These are phyloP conservation scores for Periconia sp. DNA, from an alignment of 2,329 filamentous ascomycete species.

Conservation along the genomic window DNA sequence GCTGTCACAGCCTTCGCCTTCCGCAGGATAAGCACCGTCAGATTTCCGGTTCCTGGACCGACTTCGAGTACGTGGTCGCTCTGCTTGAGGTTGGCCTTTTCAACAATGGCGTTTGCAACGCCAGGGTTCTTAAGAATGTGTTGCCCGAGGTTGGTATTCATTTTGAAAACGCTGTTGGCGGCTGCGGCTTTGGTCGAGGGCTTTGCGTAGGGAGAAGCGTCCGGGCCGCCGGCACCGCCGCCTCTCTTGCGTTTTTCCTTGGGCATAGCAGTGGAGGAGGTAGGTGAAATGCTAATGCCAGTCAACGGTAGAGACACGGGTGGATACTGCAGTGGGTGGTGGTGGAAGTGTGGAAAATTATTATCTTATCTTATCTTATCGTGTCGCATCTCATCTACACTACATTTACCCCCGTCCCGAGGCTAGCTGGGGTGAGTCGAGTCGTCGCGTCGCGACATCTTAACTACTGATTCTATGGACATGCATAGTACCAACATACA, in stretches of 20 bases:
- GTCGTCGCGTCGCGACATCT: background rate
- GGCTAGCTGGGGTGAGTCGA: background rate
- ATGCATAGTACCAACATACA: too few relatives aligned
- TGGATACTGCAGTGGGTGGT: background rate
- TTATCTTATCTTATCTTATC: background rate
- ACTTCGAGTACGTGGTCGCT: slow-evolving; percentile 88
- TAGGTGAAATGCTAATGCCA: too few relatives aligned
- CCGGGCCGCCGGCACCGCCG: slow-evolving; percentile 25
- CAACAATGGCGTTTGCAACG: slow-evolving; percentile 77
- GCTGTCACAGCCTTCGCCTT: slow-evolving; percentile 81
- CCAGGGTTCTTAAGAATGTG: slow-evolving; percentile 93
- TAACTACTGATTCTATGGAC: too few relatives aligned
- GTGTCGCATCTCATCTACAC: background rate
- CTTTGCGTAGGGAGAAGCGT: slow-evolving; percentile 49
- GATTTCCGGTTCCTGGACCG: slow-evolving; percentile 83
- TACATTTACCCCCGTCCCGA: background rate
- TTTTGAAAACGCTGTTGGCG: slow-evolving; percentile 90
- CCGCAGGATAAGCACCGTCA: slow-evolving; percentile 87
- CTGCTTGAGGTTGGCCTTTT: slow-evolving; percentile 87
- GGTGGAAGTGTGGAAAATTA: slow-evolving; percentile 3
- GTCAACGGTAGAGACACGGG: background rate
- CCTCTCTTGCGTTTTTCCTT: slow-evolving; percentile 46
- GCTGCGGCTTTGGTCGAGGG: slow-evolving; percentile 51
- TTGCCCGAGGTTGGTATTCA: slow-evolving; percentile 87
- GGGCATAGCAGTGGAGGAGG: slow-evolving; percentile 42